Conservation (phyloP, 164 flowering plant genomes). For the Tetrastigma voinierianum region DNA sequence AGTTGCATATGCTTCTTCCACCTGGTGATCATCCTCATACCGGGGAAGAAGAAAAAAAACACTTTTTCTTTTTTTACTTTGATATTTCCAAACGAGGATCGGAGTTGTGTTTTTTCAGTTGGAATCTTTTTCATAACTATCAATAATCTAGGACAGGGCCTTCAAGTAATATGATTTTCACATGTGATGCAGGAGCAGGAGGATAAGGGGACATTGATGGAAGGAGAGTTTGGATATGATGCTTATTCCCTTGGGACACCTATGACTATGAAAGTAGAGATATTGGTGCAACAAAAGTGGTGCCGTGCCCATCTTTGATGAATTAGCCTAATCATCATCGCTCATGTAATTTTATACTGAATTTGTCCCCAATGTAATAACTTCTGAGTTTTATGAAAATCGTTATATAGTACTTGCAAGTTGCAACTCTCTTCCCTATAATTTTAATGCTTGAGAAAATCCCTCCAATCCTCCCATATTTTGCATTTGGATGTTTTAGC, state of each 20-base stretch:
- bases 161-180: not conserved
- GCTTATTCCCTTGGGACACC: conserved; percentile 26
- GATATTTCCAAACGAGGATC: too few species aligned
- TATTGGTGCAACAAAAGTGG: not conserved
- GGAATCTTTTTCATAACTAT: not conserved
- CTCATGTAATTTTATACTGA: conserved; percentile 10
- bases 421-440: not conserved
- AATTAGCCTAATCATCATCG: conserved; percentile 12
- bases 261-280: conserved; percentile 26
- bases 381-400: conserved; percentile 11
- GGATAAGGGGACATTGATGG: conserved; percentile 20
- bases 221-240: conserved; percentile 28
- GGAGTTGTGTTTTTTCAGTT: not conserved
- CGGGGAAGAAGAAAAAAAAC: too few species aligned
- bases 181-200: conserved; percentile 36
- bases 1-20: too few species aligned
- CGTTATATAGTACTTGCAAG: not conserved
- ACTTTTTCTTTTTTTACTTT: too few species aligned
- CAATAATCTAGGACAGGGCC: not conserved
- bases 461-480: too few species aligned
- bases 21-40: too few species aligned
- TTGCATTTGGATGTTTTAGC: too few species aligned
- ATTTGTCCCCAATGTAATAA: not conserved
- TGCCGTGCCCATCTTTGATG: conserved; percentile 6
- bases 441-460: too few species aligned